Conservation (phyloP, 1,284 basidiomycete genomes). For the Cryptococcus amylolentus region DNA sequence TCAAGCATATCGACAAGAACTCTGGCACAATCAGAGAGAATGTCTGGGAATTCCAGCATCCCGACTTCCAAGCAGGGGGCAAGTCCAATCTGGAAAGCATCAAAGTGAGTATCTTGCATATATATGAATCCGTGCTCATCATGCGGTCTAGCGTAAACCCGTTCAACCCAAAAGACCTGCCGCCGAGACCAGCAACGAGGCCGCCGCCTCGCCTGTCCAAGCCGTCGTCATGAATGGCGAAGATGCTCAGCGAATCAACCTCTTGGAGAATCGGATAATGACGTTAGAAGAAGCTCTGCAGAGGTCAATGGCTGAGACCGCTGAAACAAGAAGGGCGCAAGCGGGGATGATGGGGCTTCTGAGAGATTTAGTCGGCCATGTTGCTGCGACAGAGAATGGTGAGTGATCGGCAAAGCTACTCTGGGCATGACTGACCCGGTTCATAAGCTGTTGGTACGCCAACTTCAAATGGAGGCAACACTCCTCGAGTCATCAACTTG, state of each 20-base stretch:
- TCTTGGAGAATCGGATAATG: slow-evolving; percentile 37
- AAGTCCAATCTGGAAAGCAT: slow-evolving; percentile 86
- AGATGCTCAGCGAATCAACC: slow-evolving; percentile 30
- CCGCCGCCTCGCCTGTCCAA: slow-evolving; percentile 52
- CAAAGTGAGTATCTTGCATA: slow-evolving; percentile 53
- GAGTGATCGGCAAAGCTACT: slow-evolving; percentile 5
- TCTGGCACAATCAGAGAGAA: slow-evolving; percentile 43
- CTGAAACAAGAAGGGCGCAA: slow-evolving; percentile 30
- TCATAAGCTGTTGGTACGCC: slow-evolving; percentile 14
- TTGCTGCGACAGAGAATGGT: slow-evolving; percentile 36
- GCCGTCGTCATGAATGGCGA: slow-evolving; percentile 24
- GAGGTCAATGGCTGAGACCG: slow-evolving; percentile 30
- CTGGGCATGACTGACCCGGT: slow-evolving; percentile 1
- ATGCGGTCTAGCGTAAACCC: slow-evolving; percentile 62
- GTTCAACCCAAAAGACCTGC: slow-evolving; percentile 52
- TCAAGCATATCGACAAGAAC: slow-evolving; percentile 45
- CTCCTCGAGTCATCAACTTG: slow-evolving; percentile 23
- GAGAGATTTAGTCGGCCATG: slow-evolving; percentile 36
- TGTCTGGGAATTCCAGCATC: slow-evolving; percentile 92
- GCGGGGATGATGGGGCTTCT: slow-evolving; percentile 27
- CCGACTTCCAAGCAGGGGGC: slow-evolving; percentile 84
- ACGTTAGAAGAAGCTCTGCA: slow-evolving; percentile 34
- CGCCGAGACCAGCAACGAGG: slow-evolving; percentile 53
- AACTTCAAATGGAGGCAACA: slow-evolving; percentile 14
- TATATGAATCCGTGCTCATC: neutral